phyloP scores from a whole-genome alignment of 2,329 filamentous ascomycete species.

The Fusarium pininemorale region DNA sequence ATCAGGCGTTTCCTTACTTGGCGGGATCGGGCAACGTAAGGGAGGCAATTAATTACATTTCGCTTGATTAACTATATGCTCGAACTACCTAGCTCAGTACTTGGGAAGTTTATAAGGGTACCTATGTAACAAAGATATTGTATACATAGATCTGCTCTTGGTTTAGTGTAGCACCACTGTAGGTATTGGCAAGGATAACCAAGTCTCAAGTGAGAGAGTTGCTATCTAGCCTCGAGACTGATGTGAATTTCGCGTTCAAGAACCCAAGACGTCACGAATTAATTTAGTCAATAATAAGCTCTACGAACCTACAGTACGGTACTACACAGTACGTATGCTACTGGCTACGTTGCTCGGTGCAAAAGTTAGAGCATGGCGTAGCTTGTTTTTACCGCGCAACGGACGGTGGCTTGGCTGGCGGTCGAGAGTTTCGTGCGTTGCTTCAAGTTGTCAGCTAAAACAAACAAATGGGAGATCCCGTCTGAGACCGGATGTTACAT shows the following conservation, averaged over 20 bases:
- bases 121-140: neutral
- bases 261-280: conserved; percentile 20
- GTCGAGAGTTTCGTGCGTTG: conserved; percentile 20
- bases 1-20: neutral
- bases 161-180: neutral
- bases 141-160: neutral
- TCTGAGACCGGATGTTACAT: neutral
- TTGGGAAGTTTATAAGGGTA: neutral
- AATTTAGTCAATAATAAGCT: neutral
- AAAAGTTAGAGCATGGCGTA: neutral
- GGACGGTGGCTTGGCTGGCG: conserved; percentile 25
- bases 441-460: neutral
- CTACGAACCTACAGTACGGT: neutral
- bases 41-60: neutral
- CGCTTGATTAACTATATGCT: neutral
- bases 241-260: conserved; percentile 24
- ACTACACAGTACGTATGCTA: neutral
- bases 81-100: neutral
- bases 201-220: neutral
- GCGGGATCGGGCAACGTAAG: neutral
- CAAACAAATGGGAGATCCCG: conserved; percentile 9
- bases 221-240: neutral
- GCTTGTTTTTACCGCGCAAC: neutral
- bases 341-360: neutral
- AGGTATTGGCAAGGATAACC: neutral